phyloP scores from a whole-genome alignment of 23 red algal genomes.

The Chondrus crispus region DNA sequence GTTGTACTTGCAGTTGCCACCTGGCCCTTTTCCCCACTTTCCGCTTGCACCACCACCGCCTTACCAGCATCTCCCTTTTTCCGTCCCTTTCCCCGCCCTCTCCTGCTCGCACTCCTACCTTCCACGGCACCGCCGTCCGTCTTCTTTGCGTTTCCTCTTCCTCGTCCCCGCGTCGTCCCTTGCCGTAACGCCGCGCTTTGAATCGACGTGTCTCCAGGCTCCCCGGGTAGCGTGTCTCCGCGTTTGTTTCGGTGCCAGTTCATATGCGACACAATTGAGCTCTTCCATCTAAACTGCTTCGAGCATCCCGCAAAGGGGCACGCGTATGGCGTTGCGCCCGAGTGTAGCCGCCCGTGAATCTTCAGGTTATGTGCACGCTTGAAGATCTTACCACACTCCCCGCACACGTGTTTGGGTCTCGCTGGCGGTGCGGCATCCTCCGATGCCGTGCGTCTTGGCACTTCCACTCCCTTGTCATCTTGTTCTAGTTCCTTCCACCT shows the following conservation, averaged over 20 bases:
- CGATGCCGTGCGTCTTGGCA: too few relatives aligned
- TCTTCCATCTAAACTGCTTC: slow-evolving; percentile 65
- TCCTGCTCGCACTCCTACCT: neutral
- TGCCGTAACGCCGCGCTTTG: neutral
- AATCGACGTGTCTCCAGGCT: neutral
- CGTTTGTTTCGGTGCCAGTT: slow-evolving; percentile 25
- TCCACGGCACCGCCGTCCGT: neutral
- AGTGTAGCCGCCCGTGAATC: slow-evolving; percentile 61
- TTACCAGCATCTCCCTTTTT: neutral
- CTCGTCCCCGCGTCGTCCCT: neutral
- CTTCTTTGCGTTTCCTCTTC: neutral
- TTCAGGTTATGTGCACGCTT: slow-evolving; percentile 65
- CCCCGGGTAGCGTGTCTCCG: neutral
- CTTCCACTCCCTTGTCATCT: too few relatives aligned
- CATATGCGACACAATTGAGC: slow-evolving; percentile 56
- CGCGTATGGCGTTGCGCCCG: slow-evolving; percentile 39
- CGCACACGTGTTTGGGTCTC: slow-evolving; percentile 18
- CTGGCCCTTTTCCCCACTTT: neutral
- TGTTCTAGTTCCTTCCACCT: too few relatives aligned
- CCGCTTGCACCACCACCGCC: neutral
- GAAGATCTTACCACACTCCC: slow-evolving; percentile 40
- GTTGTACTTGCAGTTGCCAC: neutral
- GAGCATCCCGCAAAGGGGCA: slow-evolving; percentile 33
- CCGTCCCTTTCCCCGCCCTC: neutral
- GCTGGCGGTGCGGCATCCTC: neutral